Percentiles rank a stretch among this genome's conserved stretches.
phyloP scores from a whole-genome alignment of 768 basidiomycete genomes.

The Russula lepida region DNA sequence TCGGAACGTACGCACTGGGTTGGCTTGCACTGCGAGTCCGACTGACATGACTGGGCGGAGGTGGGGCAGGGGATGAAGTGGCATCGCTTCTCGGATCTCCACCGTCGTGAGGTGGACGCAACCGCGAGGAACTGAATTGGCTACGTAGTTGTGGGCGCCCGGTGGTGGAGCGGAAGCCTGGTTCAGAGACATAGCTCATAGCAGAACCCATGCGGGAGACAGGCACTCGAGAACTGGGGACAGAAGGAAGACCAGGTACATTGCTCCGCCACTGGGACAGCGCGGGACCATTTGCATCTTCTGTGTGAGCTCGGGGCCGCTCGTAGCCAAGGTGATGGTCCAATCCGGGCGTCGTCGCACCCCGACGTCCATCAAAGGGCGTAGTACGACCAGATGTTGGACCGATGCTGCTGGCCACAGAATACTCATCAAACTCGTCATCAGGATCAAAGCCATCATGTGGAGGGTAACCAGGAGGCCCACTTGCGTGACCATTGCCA shows the following conservation, averaged over 20 bases:
- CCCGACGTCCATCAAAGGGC: conserved; percentile 52
- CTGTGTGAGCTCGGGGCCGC: conserved; percentile 20
- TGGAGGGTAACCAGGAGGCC: conserved; percentile 50
- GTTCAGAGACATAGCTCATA: conserved; percentile 17
- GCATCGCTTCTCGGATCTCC: conserved; percentile 6
- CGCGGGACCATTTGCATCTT: conserved; percentile 19
- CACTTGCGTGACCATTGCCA: conserved; percentile 28
- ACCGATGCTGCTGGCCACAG: conserved; percentile 35
- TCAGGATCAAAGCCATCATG: conserved; percentile 68
- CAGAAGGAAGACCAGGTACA: conserved; percentile 19
- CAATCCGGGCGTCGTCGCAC: conserved; percentile 10
- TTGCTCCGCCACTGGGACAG: conserved; percentile 20
- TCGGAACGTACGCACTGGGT: conserved; percentile 60
- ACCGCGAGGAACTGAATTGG: conserved; percentile 16
- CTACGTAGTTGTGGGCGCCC: conserved; percentile 16
- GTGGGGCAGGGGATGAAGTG: conserved; percentile 19
- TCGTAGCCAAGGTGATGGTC: conserved; percentile 17
- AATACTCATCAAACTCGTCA: conserved; percentile 73
- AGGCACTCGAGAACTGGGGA: conserved; percentile 5
- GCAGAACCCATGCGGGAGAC: conserved; percentile 10
- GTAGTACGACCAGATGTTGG: conserved; percentile 65
- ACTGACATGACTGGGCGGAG: conserved; percentile 27
- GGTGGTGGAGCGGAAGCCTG: background rate
- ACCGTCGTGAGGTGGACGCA: conserved; percentile 15
- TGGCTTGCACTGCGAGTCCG: conserved; percentile 77